A percentile compares a stretch with the other conserved stretches of the same genome.
Evolutionary conservation across 257 asterid genomes (phyloP).

Genomic region (Fraxinus anomala): DNA sequence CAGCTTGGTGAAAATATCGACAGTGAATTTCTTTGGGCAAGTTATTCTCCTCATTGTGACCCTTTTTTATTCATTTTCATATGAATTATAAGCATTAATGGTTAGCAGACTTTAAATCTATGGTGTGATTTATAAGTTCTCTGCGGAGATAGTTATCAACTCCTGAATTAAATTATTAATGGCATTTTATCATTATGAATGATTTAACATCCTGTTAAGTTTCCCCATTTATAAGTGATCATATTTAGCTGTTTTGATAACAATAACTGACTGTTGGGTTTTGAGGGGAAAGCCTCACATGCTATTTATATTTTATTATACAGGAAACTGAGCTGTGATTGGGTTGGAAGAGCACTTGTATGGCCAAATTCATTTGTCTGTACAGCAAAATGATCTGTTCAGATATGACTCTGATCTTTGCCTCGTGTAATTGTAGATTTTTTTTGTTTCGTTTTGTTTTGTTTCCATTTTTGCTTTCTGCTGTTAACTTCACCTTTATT

Average conservation of each 20-base stretch:
- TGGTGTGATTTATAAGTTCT: not conserved
- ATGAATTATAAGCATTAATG: not conserved
- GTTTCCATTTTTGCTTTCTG: constrained; percentile 8
- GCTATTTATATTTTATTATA: constrained; percentile 27
- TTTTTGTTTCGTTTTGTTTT: no score
- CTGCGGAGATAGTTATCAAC: not conserved
- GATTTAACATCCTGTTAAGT: not conserved
- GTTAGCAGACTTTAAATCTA: no score
- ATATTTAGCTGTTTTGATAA: constrained; percentile 26
- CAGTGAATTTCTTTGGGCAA: constrained; percentile 35
- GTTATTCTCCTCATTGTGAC: constrained; percentile 26
- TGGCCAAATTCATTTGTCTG: constrained; percentile 29
- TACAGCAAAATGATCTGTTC: constrained; percentile 26
- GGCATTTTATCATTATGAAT: not conserved
- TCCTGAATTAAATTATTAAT: constrained; percentile 4
- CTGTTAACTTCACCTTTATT: constrained; percentile 26
- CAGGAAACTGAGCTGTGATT: constrained; percentile 48
- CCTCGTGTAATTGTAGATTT: constrained; percentile 36
- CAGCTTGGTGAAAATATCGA: not conserved
- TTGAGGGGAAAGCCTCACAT: constrained; percentile 37
- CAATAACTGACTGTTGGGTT: constrained; percentile 29
- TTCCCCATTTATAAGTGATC: constrained; percentile 22
- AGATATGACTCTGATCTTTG: constrained; percentile 36
- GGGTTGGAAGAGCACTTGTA: constrained; percentile 42
- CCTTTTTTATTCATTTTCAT: not conserved